Conservation (phyloP, 225 moss, liverwort and hornwort genomes). For the Polytrichum formosum region DNA sequence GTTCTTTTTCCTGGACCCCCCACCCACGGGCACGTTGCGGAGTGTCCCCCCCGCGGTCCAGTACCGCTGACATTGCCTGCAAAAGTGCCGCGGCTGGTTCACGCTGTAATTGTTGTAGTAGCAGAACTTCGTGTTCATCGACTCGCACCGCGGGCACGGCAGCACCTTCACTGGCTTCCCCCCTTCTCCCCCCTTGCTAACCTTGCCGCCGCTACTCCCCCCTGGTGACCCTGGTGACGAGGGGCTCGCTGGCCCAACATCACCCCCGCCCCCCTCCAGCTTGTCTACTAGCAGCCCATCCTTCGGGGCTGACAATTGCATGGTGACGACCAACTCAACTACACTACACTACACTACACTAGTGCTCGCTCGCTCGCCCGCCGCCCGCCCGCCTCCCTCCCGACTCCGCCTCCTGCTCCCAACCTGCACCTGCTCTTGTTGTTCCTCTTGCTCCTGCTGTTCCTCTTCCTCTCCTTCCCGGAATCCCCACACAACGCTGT, state of each 20-base stretch:
- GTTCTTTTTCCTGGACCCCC: conserved; percentile 37
- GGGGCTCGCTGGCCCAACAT: conserved; percentile 9
- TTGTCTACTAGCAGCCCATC: not conserved
- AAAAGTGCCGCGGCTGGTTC: conserved; percentile 40
- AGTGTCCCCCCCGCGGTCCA: conserved; percentile 48
- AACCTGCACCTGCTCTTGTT: not conserved
- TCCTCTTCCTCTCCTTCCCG: not conserved
- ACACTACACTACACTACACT: no score
- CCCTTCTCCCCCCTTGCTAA: conserved; percentile 1
- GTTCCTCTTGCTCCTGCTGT: not conserved
- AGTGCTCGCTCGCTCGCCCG: no score
- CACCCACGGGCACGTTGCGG: conserved; percentile 40
- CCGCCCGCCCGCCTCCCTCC: no score
- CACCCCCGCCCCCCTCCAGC: not conserved
- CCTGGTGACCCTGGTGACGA: conserved; percentile 30
- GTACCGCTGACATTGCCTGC: conserved; percentile 45
- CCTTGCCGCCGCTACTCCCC: conserved; percentile 1
- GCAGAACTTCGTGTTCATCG: conserved; percentile 48
- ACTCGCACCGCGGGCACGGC: conserved; percentile 44
- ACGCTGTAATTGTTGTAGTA: conserved; percentile 47
- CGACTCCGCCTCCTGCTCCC: no score
- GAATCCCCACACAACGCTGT: conserved; percentile 5
- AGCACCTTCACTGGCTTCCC: conserved; percentile 32
- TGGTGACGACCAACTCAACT: not conserved
- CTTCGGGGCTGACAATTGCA: conserved; percentile 35